Evolutionary conservation across 2,329 filamentous ascomycete genomes (phyloP).

Genomic region (Claviceps sp.): DNA sequence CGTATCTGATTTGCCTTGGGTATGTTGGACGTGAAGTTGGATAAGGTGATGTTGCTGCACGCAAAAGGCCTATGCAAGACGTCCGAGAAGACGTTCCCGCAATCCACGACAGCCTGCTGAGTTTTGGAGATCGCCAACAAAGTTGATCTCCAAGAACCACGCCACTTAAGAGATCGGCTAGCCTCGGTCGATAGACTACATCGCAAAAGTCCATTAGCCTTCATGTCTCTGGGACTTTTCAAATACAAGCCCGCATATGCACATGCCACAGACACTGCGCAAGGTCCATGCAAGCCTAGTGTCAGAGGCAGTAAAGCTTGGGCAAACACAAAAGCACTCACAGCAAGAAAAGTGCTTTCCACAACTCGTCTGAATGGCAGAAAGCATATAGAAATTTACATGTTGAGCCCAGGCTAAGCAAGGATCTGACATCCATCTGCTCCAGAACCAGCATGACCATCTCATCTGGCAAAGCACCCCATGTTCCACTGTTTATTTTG

Average conservation of each 20-base stretch:
- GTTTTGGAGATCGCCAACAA: conserved; percentile 44
- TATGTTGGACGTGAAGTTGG: conserved; percentile 56
- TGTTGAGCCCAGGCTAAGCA: conserved; percentile 58
- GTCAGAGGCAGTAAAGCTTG: background rate
- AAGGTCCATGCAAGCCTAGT: conserved; percentile 6
- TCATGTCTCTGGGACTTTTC: background rate
- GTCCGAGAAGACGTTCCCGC: conserved; percentile 76
- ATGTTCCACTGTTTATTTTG: conserved; percentile 49
- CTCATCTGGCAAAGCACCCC: conserved; percentile 67
- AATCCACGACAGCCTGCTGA: conserved; percentile 49
- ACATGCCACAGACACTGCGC: background rate
- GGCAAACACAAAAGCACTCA: conserved; percentile 37
- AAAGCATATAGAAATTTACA: conserved; percentile 84
- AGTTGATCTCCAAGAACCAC: conserved; percentile 73
- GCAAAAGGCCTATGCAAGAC: conserved; percentile 80
- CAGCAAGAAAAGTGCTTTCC: conserved; percentile 76
- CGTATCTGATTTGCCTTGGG: conserved; percentile 60
- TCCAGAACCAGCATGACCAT: conserved; percentile 65
- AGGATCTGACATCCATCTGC: conserved; percentile 47
- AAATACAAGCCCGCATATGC: background rate
- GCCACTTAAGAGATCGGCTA: conserved; percentile 42
- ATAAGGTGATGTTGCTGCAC: conserved; percentile 63
- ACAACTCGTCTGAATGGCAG: conserved; percentile 71
- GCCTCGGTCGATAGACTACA: conserved; percentile 17
- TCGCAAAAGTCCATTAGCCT: background rate